Conservation (phyloP, 1,139 yeast genomes). For the Ogataea hybrid region DNA sequence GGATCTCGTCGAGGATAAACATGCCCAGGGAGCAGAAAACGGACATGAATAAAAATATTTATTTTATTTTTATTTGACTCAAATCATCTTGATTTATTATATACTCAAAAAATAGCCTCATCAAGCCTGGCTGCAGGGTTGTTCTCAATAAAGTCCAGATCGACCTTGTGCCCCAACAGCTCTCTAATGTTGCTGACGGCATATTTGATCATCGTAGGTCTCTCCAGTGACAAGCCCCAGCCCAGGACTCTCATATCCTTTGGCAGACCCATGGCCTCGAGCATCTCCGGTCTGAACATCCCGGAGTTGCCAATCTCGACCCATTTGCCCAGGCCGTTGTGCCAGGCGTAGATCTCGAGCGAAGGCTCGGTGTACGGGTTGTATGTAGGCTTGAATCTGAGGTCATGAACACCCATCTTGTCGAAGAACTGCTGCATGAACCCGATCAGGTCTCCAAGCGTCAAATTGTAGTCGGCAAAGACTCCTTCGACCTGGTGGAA, state of each 20-base stretch:
- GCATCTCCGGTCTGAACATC: conserved; percentile 99
- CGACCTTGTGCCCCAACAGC: conserved; percentile 90
- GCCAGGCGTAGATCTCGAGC: conserved; percentile 96
- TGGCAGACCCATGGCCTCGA: conserved; percentile 97
- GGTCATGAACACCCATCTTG: conserved; percentile 94
- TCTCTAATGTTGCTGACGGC: conserved; percentile 95
- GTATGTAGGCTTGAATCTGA: conserved; percentile 97
- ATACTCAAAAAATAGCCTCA: conserved; percentile 47
- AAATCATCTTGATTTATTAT: not conserved
- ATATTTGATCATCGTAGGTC: conserved; percentile 99
- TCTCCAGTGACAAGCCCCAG: conserved; percentile 95
- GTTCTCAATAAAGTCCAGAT: conserved; percentile 87
- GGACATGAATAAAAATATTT: conserved; percentile 8
- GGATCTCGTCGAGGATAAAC: conserved; percentile 90
- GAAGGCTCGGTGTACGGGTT: conserved; percentile 99
- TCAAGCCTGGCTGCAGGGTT: conserved; percentile 98
- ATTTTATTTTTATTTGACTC: not conserved
- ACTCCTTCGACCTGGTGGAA: conserved; percentile 99
- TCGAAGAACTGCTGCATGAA: conserved; percentile 97
- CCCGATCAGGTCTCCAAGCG: conserved; percentile 94
- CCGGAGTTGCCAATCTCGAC: conserved; percentile 99
- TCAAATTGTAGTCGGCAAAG: conserved; percentile 91
- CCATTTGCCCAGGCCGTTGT: conserved; percentile 89
- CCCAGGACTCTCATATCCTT: conserved; percentile 92
- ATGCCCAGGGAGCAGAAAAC: conserved; percentile 71